Evolutionary conservation across 1,284 basidiomycete species (phyloP), one percentile per base, ranked within the genome.

Genomic region (Volvariella surrecta): DNA sequence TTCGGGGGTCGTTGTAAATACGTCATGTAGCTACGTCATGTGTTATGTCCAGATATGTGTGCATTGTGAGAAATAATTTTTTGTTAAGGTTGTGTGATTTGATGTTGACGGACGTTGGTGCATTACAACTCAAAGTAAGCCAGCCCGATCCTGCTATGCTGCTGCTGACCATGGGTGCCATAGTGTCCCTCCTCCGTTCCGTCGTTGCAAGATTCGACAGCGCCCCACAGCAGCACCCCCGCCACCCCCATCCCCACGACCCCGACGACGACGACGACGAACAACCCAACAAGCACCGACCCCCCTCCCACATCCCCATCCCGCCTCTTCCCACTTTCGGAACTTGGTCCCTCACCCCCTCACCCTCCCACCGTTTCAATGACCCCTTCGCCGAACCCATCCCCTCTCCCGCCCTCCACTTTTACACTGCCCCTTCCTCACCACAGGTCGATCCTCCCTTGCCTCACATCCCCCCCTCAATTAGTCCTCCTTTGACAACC

Each of bases 1-100:
- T 90, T 31, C 70, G 82, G 24, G 76, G 72, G 7, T 55, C 61
- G 44, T 52, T 77, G 51, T 78, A 65, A 39, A 32, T 46, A 56
- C 56, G 56, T 58, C 55, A 56, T 57, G 37, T 48, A 45, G 46
- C 40, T 39, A 47, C 44, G 39, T 42, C 34, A 37, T 24, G 19
- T 16, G 38, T 43, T 48, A 52, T n/a, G n/a, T n/a, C n/a, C n/a
- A 15, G 34, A 15, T 35, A 19, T 28, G 11, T 28, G 24, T 28
- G 11, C 15, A 31, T 31, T 15, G 15, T 9, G 15, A 31, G 9
- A 31, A 31, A 31, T 9, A 31, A 31, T 31, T 31, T 9, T 31
- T 28, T 28, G 24, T 28, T 28, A 28, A 11, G 6, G 24, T 28
- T 28, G 24, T 28, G 6, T 6, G 6, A 11, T 6, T 28, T 28